phyloP scores from a whole-genome alignment of 192 early-diverging fungal species.

The Lunasporangiospora selenospora region DNA sequence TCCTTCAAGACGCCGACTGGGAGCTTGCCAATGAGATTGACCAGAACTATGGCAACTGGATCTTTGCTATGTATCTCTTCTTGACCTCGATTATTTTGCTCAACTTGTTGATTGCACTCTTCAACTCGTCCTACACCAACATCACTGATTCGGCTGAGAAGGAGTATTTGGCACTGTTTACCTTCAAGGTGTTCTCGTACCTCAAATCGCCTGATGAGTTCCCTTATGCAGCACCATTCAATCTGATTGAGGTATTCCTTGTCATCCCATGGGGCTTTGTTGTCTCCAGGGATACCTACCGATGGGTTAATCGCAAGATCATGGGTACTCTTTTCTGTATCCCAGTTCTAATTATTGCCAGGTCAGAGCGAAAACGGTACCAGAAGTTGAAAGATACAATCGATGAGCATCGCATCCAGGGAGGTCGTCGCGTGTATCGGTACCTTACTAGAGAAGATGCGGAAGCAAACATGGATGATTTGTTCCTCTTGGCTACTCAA shows the following conservation, averaged over 20 bases:
- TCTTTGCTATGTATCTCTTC: conserved; percentile 49
- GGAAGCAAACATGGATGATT: conserved; percentile 26
- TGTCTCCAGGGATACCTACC: conserved; percentile 22
- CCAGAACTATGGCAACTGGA: conserved; percentile 16
- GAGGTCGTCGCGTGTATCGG: conserved; percentile 29
- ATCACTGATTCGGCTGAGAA: conserved; percentile 45
- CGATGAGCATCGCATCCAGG: conserved; percentile 22
- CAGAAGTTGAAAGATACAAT: conserved; percentile 16
- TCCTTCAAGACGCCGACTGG: conserved; percentile 48
- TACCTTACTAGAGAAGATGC: conserved; percentile 25
- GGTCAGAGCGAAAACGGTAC: conserved; percentile 23
- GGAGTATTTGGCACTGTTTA: conserved; percentile 45
- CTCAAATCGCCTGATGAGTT: conserved; percentile 47
- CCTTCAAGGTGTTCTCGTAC: conserved; percentile 51
- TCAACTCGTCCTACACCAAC: conserved; percentile 53
- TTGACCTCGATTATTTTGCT: conserved; percentile 46
- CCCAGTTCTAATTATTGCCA: conserved; percentile 22
- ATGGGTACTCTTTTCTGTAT: conserved; percentile 32
- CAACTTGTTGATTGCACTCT: conserved; percentile 50
- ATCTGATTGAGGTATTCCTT: conserved; percentile 48
- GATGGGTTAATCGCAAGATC: conserved; percentile 9
- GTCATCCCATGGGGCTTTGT: conserved; percentile 32
- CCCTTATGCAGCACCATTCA: conserved; percentile 49
- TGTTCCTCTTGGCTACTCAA: conserved; percentile 26
- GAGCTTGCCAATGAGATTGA: conserved; percentile 15